Conservation (phyloP, 148 eudicot genomes). For the Nepenthes gracilis region DNA sequence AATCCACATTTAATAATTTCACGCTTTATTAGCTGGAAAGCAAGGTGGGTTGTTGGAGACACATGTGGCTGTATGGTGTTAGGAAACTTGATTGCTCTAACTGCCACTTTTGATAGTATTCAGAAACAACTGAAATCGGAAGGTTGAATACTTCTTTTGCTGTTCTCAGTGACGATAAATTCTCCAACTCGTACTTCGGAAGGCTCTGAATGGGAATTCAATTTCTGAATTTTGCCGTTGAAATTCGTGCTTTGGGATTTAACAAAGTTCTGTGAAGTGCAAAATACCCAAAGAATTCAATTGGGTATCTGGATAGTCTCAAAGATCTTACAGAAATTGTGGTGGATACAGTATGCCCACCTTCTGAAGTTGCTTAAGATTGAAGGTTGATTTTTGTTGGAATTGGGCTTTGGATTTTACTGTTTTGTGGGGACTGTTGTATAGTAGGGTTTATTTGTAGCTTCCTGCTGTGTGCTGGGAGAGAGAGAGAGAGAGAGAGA, state of each 20-base stretch:
- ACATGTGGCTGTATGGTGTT: no score
- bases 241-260: no score
- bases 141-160: no score
- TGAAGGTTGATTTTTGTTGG: constrained; percentile 9
- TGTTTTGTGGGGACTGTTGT: no score
- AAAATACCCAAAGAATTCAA: not conserved
- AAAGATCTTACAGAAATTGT: not conserved
- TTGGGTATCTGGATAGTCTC: not conserved
- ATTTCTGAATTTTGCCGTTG: not conserved
- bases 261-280: no score
- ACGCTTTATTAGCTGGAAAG: constrained; percentile 4
- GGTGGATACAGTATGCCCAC: not conserved
- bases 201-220: no score
- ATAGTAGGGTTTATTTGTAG: no score
- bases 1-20: not conserved
- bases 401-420: constrained; percentile 16
- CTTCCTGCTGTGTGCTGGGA: constrained; percentile 3
- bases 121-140: no score
- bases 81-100: no score
- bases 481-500: not conserved
- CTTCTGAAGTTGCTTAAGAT: not conserved
- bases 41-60: not conserved
- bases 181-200: no score
- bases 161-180: no score
- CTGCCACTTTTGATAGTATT: no score